These are phyloP conservation scores for Erythrobasidium yunnanense DNA, from an alignment of 768 basidiomycete species.

Conservation along the genomic window DNA sequence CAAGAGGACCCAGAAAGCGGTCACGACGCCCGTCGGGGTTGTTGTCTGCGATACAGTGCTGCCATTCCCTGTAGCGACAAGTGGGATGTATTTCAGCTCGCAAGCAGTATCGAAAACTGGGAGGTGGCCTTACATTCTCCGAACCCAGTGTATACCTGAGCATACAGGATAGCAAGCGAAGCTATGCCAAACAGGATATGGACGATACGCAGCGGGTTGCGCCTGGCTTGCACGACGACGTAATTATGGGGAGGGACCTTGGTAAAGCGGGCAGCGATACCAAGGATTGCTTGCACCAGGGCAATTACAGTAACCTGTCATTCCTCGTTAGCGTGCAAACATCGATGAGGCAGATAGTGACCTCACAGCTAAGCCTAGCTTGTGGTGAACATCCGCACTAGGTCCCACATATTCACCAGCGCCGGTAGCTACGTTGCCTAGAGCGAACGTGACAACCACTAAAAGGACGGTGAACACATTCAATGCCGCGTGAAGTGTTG, in stretches of 20 bases:
- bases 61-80: neutral
- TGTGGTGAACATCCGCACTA: neutral
- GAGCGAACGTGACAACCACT: conserved; percentile 9
- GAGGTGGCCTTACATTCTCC: neutral
- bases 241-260: neutral
- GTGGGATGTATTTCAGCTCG: neutral
- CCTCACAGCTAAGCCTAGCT: conserved; percentile 17
- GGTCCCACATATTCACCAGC: neutral
- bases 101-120: neutral
- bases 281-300: neutral
- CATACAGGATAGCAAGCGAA: conserved; percentile 15
- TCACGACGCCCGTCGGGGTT: neutral
- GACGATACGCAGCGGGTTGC: neutral
- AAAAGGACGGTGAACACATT: conserved; percentile 4
- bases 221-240: neutral
- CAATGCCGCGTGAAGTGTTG: neutral
- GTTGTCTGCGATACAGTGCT: neutral
- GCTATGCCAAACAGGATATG: conserved; percentile 25
- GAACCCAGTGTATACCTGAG: conserved; percentile 24
- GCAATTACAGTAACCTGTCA: neutral
- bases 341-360: neutral
- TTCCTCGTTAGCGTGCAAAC: neutral
- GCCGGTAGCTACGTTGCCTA: conserved; percentile 6
- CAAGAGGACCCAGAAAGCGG: conserved; percentile 21
- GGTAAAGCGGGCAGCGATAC: neutral